Conservation (phyloP, 1,284 basidiomycete genomes). For the Cystobasidium slooffiae region DNA sequence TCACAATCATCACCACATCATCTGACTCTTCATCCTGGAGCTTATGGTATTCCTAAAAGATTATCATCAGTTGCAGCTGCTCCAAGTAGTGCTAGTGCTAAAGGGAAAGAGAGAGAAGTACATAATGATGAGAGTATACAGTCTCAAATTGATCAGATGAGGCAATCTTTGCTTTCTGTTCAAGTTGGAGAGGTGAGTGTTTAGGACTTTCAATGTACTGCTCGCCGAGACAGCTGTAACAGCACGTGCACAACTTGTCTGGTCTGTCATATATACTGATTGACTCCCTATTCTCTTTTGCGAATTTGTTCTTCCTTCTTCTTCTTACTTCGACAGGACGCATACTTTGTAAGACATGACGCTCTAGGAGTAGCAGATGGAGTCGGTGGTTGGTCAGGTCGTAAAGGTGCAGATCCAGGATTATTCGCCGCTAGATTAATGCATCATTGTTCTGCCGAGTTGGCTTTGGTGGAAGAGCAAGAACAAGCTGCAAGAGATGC, state of each 20-base stretch:
- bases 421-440: slow-evolving; percentile 82
- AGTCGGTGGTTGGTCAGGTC: slow-evolving; percentile 80
- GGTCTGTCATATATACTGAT: neutral
- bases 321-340: slow-evolving; percentile 63
- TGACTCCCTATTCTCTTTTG: neutral
- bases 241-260: neutral
- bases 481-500: no score
- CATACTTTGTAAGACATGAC: slow-evolving; percentile 78
- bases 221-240: neutral
- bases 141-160: slow-evolving; percentile 34
- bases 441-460: slow-evolving; percentile 68
- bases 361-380: slow-evolving; percentile 87
- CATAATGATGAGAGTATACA: slow-evolving; percentile 6
- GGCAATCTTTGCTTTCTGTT: slow-evolving; percentile 51
- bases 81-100: slow-evolving; percentile 20
- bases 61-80: slow-evolving; percentile 3
- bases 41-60: slow-evolving; percentile 59
- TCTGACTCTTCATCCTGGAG: slow-evolving; percentile 52
- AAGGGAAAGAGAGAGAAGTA: slow-evolving; percentile 51
- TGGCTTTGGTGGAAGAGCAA: neutral
- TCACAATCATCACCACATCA: neutral
- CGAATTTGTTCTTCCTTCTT: neutral
- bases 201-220: neutral
- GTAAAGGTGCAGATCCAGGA: slow-evolving; percentile 65
- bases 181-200: slow-evolving; percentile 50